Base-by-base conservation (phyloP, 495 filamentous ascomycete species). In the Aspergillus bridgeri region DNA sequence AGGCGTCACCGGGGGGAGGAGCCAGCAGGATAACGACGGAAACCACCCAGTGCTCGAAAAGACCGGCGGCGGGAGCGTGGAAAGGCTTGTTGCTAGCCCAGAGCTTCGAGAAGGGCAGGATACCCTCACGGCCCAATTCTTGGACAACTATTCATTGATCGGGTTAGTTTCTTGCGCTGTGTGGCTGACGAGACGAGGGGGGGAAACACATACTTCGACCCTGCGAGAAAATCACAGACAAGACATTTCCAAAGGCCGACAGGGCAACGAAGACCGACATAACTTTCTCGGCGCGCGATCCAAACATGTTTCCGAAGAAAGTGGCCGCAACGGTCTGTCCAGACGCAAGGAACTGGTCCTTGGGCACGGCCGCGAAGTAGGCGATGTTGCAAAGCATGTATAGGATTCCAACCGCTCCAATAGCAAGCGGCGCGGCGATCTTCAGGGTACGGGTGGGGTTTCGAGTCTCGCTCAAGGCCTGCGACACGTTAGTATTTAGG, bases 311-410 rank as follows among this genome's bases (percentile, higher is more conserved):
- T 20, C 80, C 69, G 69, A 89, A 88, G 69, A 90, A 83, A 1
- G 79, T 62, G 0, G 83, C 85, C 3, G 86, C 87, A 19, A 89
- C 79, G 9, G 87, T 79, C 17, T 80, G 77, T 20, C 81, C 82
- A 0, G 83, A 83, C 4, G 72, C 72, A 8, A 84, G 70, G 61
- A 89, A 81, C 48, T 88, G 83, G 18, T 81, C 76, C 58, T 83
- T 84, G 20, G 84, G 78, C 6, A 89, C 84, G 0, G 83, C 87
- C 5, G 83, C 84, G 58, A 89, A 89, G 67, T 89, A 90, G 54
- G 87, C 86, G 49, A 90, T 81, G 69, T 90, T 89, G 63, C 80
- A 82, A 22, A 89, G 65, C 69, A 89, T 83, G 70, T 89, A 89
- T 0, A 89, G 70, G 24, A 89, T 71, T 0, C 82, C 80, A 22